Base-by-base conservation (phyloP, 352 stramenopile genomes). In the Chrysophaeum taylorii region DNA sequence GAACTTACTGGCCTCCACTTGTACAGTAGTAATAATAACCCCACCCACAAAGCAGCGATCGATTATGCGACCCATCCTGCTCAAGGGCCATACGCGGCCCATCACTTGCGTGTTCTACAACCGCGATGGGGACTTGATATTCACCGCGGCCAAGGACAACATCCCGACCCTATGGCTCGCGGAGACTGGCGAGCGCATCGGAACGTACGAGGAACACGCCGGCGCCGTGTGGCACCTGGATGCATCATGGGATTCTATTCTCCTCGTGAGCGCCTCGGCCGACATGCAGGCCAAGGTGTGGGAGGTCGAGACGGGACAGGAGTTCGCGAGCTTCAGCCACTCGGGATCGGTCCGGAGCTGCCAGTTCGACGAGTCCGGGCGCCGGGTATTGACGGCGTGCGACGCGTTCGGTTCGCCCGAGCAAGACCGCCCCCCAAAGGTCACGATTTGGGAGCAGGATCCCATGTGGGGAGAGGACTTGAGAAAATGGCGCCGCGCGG, bases 61-160 rank as follows among this genome's bases (percentile, higher is more conserved):
- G n/a, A 79, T 61, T 61, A 93, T 93, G 91, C 91, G 92, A 81
- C 94, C 95, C 64, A 98, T 98, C 78, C 78, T 99, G 71, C 85
- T 99, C 63, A 98, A 99, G 84, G 94, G 94, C 78, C 95, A 99
- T 86, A 95, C 96, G 75, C 91, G 95, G 77, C 94, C 94, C 69
- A 95, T 99, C 75, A 99, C 94, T 15, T 84, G 85, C 54, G 88
- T 99, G 73, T 96, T 98, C 78, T 98, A 97, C 87, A 99, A 98
- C 82, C 88, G 89, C 66, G 94, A 99, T 76, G 94, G 94, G 42
- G 95, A 99, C 79, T 82, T 99, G 23, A 83, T 99, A 25, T 98
- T 99, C 82, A 95, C 93, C 48, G 92, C 85, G 64, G 41, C 54
- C 45, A 79, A 80, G 63, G 75, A 82, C 60, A 70, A 96, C 76